Evolutionary conservation across 257 asterid species (phyloP), one percentile per base, ranked within the genome.

Genomic region (Salvia miltiorrhiza): DNA sequence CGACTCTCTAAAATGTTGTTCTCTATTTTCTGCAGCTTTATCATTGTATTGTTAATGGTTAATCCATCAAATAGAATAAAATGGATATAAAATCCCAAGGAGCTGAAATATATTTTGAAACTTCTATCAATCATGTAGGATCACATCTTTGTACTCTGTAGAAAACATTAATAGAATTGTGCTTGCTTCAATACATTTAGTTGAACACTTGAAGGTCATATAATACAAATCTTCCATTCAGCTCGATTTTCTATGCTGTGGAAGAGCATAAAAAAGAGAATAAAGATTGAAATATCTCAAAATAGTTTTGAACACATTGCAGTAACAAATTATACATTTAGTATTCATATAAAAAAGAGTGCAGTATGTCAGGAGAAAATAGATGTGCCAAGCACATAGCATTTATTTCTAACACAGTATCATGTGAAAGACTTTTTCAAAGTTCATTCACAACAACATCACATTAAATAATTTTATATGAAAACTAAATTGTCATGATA

Each of bases 11-110:
- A 23, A 53, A 55, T 7, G 54, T 57, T 43, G 48, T 55, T 58
- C 32, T 55, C 55, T 67, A 20, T 54, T 47, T 70, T 28, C 86
- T 82, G 84, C 72, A 73, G 57, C 43, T 54, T 65, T 45, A 62
- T 73, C 58, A 59, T 2, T 33, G 47, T 63, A 57, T 45, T 14
- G 41, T 44, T 20, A 40, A 9, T 14, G 45, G 63, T 12, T 13
- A 39, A 68, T 26, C 49, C 50, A 43, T 52, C 11, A 2, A 35
- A 30, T 62, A 17, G n/a, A 3, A 21, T 21, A 57, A 57, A 26
- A 20, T 49, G 57, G 23, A 17, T 20, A 63, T 21, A 68, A 71
- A 53, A 53, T 17, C 16, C 16, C 39, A 9, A 30, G 21, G 12
- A 64, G 41, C 41, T 54, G 28, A 16, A 52, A 49, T 14, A 26